phyloP scores from a whole-genome alignment of 73 alveolate genomes.

The Paramecium bursaria region DNA sequence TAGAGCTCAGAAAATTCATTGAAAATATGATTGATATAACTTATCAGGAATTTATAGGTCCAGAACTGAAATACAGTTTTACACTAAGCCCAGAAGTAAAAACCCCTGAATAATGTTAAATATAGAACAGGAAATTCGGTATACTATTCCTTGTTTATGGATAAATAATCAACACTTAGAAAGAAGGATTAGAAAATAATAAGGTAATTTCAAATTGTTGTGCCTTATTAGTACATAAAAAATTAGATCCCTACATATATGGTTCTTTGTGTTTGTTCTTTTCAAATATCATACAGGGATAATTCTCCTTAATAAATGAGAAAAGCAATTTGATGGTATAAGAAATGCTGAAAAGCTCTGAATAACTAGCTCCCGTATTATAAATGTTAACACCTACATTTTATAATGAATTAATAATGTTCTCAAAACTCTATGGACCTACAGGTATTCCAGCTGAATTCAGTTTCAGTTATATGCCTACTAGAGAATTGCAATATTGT shows the following conservation, averaged over 20 bases:
- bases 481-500: conserved; percentile 35
- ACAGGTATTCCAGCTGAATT: not conserved
- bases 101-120: conserved; percentile 19
- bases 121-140: conserved; percentile 25
- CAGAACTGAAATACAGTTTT: too few relatives aligned
- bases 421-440: conserved; percentile 15
- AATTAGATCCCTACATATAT: conserved; percentile 44
- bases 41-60: too few relatives aligned
- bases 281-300: not conserved
- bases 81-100: too few relatives aligned
- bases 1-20: too few relatives aligned
- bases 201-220: too few relatives aligned
- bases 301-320: not conserved
- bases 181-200: too few relatives aligned
- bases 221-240: too few relatives aligned
- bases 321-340: not conserved
- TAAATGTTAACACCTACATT: not conserved
- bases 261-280: conserved; percentile 29
- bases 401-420: not conserved
- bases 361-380: not conserved
- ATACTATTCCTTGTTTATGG: too few relatives aligned
- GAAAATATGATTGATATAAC: too few relatives aligned
- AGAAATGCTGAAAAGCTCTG: not conserved
- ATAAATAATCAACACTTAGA: too few relatives aligned
- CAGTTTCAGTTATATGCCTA: conserved; percentile 15